phyloP scores from a whole-genome alignment of 495 filamentous ascomycete species.

The Aspergillus kassunensis region DNA sequence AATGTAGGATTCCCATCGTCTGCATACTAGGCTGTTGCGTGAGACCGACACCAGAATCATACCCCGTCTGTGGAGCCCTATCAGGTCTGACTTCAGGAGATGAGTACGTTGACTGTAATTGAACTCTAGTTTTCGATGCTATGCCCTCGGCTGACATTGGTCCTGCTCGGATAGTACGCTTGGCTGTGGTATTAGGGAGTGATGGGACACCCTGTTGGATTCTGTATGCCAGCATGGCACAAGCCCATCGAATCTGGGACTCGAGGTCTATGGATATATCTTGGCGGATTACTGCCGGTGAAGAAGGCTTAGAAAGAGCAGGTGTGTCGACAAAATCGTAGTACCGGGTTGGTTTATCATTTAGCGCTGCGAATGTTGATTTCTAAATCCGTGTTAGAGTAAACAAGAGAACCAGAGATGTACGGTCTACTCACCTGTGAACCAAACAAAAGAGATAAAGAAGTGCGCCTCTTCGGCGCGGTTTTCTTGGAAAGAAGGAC shows the following conservation, averaged over 20 bases:
- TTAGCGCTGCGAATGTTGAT: conserved; percentile 10
- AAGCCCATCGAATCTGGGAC: conserved; percentile 16
- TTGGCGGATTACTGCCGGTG: conserved; percentile 16
- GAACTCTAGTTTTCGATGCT: neutral
- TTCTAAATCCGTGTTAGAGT: conserved; percentile 13
- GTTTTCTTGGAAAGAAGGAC: conserved; percentile 9
- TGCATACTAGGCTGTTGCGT: conserved; percentile 20
- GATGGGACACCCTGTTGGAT: conserved; percentile 19
- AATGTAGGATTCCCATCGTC: conserved; percentile 14
- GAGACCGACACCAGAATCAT: conserved; percentile 20
- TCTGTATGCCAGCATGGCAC: conserved; percentile 20
- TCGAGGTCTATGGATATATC: conserved; percentile 17
- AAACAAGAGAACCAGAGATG: neutral
- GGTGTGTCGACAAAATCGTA: conserved; percentile 20
- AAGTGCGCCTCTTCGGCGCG: conserved; percentile 14
- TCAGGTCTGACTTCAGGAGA: conserved; percentile 4
- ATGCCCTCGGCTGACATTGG: neutral
- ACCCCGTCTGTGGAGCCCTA: conserved; percentile 1
- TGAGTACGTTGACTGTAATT: conserved; percentile 14
- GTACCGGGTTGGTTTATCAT: conserved; percentile 14
- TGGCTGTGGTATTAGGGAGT: neutral
- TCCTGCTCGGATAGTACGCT: neutral
- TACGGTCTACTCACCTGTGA: conserved; percentile 9
- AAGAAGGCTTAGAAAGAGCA: neutral
- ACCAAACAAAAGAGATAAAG: conserved; percentile 16